Evolutionary conservation across 139 green algal genomes (phyloP).

Genomic region (Closterium sp.): DNA sequence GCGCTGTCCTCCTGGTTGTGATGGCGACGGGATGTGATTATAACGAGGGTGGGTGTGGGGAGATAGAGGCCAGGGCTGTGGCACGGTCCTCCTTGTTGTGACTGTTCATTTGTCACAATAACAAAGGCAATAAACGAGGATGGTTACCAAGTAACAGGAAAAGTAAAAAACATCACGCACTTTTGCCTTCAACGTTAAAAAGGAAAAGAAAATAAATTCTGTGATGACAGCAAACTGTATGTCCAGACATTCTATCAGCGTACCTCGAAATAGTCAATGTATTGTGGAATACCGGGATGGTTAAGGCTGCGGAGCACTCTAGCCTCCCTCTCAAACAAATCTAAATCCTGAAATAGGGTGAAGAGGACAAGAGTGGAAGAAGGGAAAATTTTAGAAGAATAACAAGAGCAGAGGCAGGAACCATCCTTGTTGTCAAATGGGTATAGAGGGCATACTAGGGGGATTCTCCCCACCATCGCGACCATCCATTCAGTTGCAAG

Average conservation of each 20-base stretch:
- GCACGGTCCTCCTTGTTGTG: constrained; percentile 56
- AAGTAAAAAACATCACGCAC: background rate
- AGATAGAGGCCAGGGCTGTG: constrained; percentile 75
- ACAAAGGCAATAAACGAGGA: background rate
- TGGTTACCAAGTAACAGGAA: background rate
- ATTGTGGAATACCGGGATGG: constrained; percentile 71
- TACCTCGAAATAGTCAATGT: constrained; percentile 89
- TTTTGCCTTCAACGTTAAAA: too few relatives aligned
- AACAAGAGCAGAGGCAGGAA: background rate
- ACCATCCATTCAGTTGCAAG: too few relatives aligned
- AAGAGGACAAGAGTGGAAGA: background rate
- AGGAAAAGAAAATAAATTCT: too few relatives aligned
- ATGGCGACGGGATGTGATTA: background rate
- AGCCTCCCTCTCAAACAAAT: constrained; percentile 90
- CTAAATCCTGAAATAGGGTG: constrained; percentile 74
- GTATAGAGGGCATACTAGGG: background rate
- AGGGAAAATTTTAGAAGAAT: background rate
- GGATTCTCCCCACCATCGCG: too few relatives aligned
- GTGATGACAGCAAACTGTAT: too few relatives aligned
- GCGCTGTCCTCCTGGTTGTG: too few relatives aligned
- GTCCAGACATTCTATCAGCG: background rate
- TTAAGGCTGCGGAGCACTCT: constrained; percentile 56
- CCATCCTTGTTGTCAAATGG: background rate
- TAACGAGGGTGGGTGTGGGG: background rate
- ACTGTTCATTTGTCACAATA: background rate